Conservation (phyloP, 1,139 yeast genomes). For the Protomyces pachydermus region DNA sequence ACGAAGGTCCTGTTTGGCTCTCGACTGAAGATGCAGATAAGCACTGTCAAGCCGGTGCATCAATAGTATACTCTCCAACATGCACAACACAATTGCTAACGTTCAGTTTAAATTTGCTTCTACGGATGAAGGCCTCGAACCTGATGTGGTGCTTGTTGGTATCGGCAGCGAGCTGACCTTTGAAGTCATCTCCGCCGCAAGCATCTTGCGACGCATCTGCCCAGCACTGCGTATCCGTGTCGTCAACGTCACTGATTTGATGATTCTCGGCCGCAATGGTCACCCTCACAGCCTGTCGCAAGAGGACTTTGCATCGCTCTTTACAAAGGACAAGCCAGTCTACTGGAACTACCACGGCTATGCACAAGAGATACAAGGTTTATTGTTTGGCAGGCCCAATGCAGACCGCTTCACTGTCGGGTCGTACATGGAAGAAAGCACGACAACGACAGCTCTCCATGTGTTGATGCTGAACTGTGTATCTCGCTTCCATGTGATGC, state of each 20-base stretch:
- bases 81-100: neutral
- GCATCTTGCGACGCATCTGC: constrained; percentile 29
- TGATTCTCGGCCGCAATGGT: constrained; percentile 31
- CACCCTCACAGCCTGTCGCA: constrained; percentile 33
- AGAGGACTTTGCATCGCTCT: constrained; percentile 30
- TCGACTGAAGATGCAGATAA: constrained; percentile 33
- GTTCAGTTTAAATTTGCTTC: constrained; percentile 32
- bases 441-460: constrained; percentile 33
- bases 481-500: constrained; percentile 33
- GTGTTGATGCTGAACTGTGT: constrained; percentile 33
- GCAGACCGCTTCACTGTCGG: constrained; percentile 31
- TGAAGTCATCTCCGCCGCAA: constrained; percentile 33
- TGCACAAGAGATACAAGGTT: constrained; percentile 32
- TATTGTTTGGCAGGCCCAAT: constrained; percentile 32
- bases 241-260: constrained; percentile 33
- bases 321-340: constrained; percentile 32
- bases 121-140: constrained; percentile 33
- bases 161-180: constrained; percentile 33
- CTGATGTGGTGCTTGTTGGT: constrained; percentile 34
- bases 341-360: constrained; percentile 34
- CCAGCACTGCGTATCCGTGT: constrained; percentile 33
- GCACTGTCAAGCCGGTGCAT: constrained; percentile 34
- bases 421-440: constrained; percentile 33
- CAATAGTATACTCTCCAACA: constrained; percentile 6
- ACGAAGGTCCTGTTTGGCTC: constrained; percentile 32